Conservation (phyloP, 2,329 filamentous ascomycete genomes). For the Fusarium sp. region DNA sequence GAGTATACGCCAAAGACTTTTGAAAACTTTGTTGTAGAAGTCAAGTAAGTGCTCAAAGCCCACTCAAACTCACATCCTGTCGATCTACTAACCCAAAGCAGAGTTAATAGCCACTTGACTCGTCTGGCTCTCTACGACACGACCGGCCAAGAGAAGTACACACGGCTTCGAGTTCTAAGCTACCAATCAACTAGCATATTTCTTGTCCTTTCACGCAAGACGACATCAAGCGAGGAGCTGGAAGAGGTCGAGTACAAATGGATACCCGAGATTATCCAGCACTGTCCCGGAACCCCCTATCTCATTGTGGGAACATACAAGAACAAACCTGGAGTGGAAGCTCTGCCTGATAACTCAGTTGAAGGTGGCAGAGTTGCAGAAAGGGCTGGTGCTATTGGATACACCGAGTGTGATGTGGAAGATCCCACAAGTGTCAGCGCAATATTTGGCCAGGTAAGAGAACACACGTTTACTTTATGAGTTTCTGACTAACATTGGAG, state of each 20-base stretch:
- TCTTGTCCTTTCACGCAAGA: neutral
- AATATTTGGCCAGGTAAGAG: constrained; percentile 3
- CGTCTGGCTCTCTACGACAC: neutral
- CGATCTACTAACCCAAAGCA: neutral
- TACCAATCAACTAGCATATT: neutral
- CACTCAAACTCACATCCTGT: neutral
- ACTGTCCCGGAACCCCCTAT: neutral
- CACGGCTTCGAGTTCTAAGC: neutral
- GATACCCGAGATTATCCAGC: neutral
- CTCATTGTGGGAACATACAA: constrained; percentile 4
- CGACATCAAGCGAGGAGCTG: neutral
- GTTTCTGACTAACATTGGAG: neutral
- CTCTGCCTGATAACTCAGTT: neutral
- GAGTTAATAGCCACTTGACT: neutral
- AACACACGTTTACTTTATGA: neutral
- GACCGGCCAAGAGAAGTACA: neutral
- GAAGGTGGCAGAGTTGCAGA: neutral
- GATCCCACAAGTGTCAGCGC: neutral
- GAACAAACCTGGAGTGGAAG: neutral
- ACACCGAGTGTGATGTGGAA: constrained; percentile 1
- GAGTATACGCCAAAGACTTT: constrained; percentile 3
- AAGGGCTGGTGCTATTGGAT: neutral
- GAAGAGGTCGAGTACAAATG: neutral
- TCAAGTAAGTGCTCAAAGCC: neutral
- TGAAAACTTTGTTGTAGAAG: constrained; percentile 10